Percentiles rank a stretch among this genome's conserved stretches.
These are phyloP conservation scores for Verticillium alfalfae DNA, from an alignment of 2,329 filamentous ascomycete species.

Conservation along the genomic window DNA sequence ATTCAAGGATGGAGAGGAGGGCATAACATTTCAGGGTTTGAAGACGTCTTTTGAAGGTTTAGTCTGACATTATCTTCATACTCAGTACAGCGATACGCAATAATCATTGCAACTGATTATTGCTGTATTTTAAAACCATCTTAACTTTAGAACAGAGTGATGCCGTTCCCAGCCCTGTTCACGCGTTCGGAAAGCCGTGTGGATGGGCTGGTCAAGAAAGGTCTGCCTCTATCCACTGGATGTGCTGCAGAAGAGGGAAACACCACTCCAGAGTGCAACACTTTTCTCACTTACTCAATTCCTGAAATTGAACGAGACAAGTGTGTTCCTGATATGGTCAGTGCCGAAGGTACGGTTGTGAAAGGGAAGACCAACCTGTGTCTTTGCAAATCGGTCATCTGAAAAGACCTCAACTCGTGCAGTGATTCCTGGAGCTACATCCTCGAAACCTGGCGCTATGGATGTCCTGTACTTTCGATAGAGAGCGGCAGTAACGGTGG, in stretches of 20 bases:
- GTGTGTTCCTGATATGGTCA: not conserved
- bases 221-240: too few species aligned
- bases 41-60: not conserved
- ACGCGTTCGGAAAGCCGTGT: too few species aligned
- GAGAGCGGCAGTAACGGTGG: slow-evolving; percentile 5
- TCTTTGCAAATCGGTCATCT: slow-evolving; percentile 1
- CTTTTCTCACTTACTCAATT: not conserved
- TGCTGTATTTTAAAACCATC: too few species aligned
- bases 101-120: too few species aligned
- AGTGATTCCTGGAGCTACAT: slow-evolving; percentile 7
- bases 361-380: not conserved
- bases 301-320: not conserved
- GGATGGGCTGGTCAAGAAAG: too few species aligned
- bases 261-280: too few species aligned
- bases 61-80: too few species aligned
- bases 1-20: not conserved
- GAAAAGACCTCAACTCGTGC: slow-evolving; percentile 8
- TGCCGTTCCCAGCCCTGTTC: too few species aligned
- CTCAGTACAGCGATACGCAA: too few species aligned
- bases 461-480: slow-evolving; percentile 6
- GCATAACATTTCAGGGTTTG: not conserved
- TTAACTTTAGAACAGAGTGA: too few species aligned
- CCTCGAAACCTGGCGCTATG: slow-evolving; percentile 4
- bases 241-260: too few species aligned
- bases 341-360: too few species aligned